Evolutionary conservation across 192 early-diverging fungal species (phyloP).

Genomic region (Geranomyces variabilis): DNA sequence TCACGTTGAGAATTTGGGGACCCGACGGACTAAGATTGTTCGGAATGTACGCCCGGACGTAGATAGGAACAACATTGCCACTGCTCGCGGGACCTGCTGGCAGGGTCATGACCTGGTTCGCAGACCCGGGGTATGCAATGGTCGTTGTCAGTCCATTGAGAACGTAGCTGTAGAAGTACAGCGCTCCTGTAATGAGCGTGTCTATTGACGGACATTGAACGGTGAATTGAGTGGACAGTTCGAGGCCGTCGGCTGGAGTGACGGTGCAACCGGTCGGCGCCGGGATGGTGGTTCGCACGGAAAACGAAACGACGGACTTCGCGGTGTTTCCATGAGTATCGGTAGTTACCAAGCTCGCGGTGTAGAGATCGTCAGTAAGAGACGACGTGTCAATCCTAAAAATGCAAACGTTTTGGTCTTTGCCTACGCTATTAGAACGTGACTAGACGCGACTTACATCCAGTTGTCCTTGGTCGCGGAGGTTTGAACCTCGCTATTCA

Average conservation of each 20-base stretch:
- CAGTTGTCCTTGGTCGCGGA: neutral
- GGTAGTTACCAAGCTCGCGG: neutral
- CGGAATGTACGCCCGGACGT: slow-evolving; percentile 7
- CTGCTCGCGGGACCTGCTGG: neutral
- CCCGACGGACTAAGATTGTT: neutral
- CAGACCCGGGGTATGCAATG: neutral
- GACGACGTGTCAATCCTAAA: slow-evolving; percentile 6
- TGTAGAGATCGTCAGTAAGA: neutral
- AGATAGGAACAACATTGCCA: neutral
- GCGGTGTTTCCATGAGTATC: slow-evolving; percentile 10
- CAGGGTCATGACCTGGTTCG: neutral
- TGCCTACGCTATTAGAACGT: too few species aligned
- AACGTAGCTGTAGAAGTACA: slow-evolving; percentile 8
- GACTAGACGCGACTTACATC: too few species aligned
- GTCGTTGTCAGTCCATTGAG: neutral
- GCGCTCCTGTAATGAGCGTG: neutral
- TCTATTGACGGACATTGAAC: neutral
- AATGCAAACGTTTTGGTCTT: neutral
- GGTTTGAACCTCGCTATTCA: neutral
- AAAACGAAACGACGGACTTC: neutral
- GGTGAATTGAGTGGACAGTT: neutral
- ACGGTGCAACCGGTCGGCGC: slow-evolving; percentile 7
- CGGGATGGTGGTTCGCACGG: neutral
- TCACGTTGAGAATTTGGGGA: neutral
- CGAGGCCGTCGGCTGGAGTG: neutral